These are phyloP conservation scores for Pestalotiopsis sp. DNA, from an alignment of 2,329 filamentous ascomycete genomes.

Conservation along the genomic window DNA sequence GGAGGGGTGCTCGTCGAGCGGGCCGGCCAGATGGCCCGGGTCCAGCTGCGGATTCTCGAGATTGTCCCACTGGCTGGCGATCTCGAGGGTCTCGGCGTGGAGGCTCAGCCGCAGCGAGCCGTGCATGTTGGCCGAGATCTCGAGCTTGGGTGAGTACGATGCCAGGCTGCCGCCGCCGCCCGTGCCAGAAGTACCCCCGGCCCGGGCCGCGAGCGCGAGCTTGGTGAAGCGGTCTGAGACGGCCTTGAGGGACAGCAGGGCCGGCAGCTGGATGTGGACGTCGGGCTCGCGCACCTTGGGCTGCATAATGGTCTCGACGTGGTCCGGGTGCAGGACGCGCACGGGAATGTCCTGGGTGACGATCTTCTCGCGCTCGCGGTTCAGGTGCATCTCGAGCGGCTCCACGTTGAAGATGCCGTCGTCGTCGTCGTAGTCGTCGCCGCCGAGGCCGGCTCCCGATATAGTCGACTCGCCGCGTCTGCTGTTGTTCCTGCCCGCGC, in stretches of 20 bases:
- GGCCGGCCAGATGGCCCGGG: slow-evolving; percentile 70
- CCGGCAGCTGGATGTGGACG: slow-evolving; percentile 88
- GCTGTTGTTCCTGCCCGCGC: slow-evolving; percentile 6
- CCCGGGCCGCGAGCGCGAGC: slow-evolving; percentile 58
- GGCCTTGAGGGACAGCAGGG: slow-evolving; percentile 84
- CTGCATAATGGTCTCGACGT: slow-evolving; percentile 92
- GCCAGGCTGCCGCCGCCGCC: slow-evolving; percentile 32
- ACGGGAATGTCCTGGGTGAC: slow-evolving; percentile 97
- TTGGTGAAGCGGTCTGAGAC: slow-evolving; percentile 96
- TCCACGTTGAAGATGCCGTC: slow-evolving; percentile 48
- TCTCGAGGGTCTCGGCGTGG: slow-evolving; percentile 79
- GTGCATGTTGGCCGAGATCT: slow-evolving; percentile 93
- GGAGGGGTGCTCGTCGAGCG: slow-evolving; percentile 78
- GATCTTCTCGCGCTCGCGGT: slow-evolving; percentile 81
- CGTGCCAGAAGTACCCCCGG: too few species aligned
- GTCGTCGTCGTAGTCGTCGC: slow-evolving; percentile 41
- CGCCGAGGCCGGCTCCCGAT: not conserved
- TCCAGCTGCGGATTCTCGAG: slow-evolving; percentile 88
- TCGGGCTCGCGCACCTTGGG: slow-evolving; percentile 89
- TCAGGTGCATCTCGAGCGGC: slow-evolving; percentile 57
- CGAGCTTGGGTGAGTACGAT: slow-evolving; percentile 63
- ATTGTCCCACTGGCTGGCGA: slow-evolving; percentile 82
- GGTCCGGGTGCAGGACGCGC: slow-evolving; percentile 79
- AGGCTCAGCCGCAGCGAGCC: slow-evolving; percentile 81
- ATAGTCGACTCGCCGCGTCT: not conserved